Base-by-base conservation (phyloP, 306 rosid species). In the Calophaca sinica region DNA sequence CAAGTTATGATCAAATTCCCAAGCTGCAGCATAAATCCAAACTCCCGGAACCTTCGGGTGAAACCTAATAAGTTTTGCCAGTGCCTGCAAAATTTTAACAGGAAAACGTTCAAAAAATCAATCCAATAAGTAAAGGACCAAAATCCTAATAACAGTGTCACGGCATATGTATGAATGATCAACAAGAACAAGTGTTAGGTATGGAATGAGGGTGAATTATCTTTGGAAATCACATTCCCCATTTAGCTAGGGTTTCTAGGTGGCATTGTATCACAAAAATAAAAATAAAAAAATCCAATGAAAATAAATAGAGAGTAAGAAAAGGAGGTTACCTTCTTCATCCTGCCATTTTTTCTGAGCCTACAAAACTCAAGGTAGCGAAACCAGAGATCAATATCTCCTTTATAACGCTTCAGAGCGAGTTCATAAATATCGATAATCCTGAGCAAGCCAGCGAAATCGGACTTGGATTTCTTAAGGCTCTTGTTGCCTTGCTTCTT, bases 1-100 rank as follows among this genome's bases (percentile, higher is more conserved):
- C 73, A 83, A 79, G 85, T 88, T 88, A 62, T 82, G 87, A 84
- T 90, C 97, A 68, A 94, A 94, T 84, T 94, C 98, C 98, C 98
- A 94, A 85, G 96, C 96, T 28, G 98, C 98, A 74, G 96, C 96
- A 84, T 94, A 94, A 12, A 94, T 87, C 98, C 98, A 94, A 76
- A 87, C 90, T 54, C 92, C 90, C 0, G 97, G 93, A 59, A 90
- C 93, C 84, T 88, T 94, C 7, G 98, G 93, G 59, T 94, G 98
- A 82, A 91, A 88, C 84, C 96, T 86, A 49, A 90, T 79, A 75
- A 86, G 79, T 70, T 90, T 89, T 29, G 94, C 93, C 62, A 94
- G 83, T 38, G 87, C 96, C 98, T 94, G 75, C 75, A 77, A 61
- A 71, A 64, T 28, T 66, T 51, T 8, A 62, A 9, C 31, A 39